phyloP scores from a whole-genome alignment of 176 grass and related monocot genomes.

The Chrysopogon serrulatus region DNA sequence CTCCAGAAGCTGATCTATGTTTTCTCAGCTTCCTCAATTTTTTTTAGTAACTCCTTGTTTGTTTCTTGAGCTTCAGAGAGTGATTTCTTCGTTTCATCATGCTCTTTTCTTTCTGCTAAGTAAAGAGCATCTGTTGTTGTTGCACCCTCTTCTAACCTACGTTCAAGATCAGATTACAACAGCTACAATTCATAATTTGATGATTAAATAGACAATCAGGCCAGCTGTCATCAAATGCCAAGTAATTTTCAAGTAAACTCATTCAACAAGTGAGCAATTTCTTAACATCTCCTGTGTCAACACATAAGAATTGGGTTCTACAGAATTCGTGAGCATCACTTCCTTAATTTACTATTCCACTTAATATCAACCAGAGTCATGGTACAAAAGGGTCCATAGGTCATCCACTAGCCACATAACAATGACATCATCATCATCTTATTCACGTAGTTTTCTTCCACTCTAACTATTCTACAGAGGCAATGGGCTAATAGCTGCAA shows the following conservation, averaged over 20 bases:
- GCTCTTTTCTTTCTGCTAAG: conserved; percentile 60
- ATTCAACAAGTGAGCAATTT: conserved; percentile 13
- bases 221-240: neutral
- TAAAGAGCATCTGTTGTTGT: conserved; percentile 51
- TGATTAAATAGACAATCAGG: conserved; percentile 12
- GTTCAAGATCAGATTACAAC: conserved; percentile 27
- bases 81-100: conserved; percentile 57
- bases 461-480: neutral
- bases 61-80: conserved; percentile 46
- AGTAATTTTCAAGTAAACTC: neutral
- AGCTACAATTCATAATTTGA: conserved; percentile 28
- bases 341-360: conserved; percentile 10
- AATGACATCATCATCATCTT: neutral
- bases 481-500: conserved; percentile 9
- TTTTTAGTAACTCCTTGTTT: conserved; percentile 47
- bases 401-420: neutral
- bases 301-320: conserved; percentile 2
- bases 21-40: conserved; percentile 48
- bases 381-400: neutral
- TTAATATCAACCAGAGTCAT: conserved; percentile 14
- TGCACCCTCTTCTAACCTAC: conserved; percentile 85
- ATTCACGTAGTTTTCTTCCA: conserved; percentile 5
- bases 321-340: neutral
- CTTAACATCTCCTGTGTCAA: conserved; percentile 13
- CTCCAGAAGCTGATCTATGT: conserved; percentile 42